phyloP scores from a whole-genome alignment of 345 rosid species.

The Turritis glabra region DNA sequence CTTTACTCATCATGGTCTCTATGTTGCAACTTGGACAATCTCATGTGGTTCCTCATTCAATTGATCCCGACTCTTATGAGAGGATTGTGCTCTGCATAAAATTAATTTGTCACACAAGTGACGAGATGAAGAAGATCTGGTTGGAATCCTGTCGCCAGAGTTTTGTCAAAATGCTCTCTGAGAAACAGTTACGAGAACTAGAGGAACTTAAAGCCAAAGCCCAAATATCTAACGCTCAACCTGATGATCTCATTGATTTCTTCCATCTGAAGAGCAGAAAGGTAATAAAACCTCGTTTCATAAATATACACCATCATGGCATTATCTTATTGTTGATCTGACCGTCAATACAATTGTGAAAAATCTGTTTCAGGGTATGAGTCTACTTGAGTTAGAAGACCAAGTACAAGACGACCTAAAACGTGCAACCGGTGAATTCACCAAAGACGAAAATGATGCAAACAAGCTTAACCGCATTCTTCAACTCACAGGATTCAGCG shows the following conservation, averaged over 20 bases:
- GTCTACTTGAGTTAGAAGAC: constrained; percentile 95
- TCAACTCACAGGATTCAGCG: constrained; percentile 95
- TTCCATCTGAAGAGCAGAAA: constrained; percentile 93
- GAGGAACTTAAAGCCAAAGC: constrained; percentile 91
- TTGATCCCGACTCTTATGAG: constrained; percentile 79
- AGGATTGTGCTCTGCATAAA: constrained; percentile 78
- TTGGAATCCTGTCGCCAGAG: constrained; percentile 81
- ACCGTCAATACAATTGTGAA: neutral
- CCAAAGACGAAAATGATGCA: constrained; percentile 83
- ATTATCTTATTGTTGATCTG: neutral
- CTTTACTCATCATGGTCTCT: constrained; percentile 75
- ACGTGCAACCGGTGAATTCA: constrained; percentile 95
- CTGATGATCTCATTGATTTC: constrained; percentile 93
- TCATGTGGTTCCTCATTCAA: constrained; percentile 69
- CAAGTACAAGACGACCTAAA: constrained; percentile 94
- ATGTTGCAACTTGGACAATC: constrained; percentile 90
- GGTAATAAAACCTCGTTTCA: constrained; percentile 46
- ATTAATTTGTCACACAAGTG: constrained; percentile 70
- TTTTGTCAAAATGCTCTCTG: constrained; percentile 90
- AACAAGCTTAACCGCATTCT: constrained; percentile 91
- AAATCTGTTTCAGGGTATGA: constrained; percentile 69
- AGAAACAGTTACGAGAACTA: constrained; percentile 73
- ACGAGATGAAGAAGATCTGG: constrained; percentile 83
- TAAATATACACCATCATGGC: neutral
- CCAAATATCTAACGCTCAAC: constrained; percentile 79